Evolutionary conservation across 257 asterid species (phyloP), one percentile per base, ranked within the genome.

Genomic region (Jasminum sambac): DNA sequence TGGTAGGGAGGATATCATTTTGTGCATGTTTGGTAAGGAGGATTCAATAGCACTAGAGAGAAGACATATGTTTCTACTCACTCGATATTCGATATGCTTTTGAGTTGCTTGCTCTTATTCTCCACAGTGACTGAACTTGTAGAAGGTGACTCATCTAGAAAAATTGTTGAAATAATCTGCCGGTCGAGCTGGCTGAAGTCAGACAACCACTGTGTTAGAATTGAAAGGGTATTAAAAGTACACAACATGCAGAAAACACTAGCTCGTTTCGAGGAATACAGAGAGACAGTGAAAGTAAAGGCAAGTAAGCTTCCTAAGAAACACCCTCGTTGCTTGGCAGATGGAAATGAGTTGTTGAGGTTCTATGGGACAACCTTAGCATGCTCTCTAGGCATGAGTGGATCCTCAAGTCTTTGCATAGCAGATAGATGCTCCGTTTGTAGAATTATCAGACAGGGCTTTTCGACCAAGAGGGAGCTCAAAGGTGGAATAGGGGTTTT

Each of bases 301-400:
- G 97, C 97, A 9, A 85, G 90, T 63, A 88, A 86, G 42, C 96
- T 89, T 68, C 82, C 90, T 0, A 92, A 88, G 71, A 92, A 92
- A 38, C 98, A 92, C 67, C 96, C 98, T 11, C 89, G 98, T 4
- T 92, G 98, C 82, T 30, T 90, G 0, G 98, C 97, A 0, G 98
- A 92, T 42, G 98, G 98, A 0, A 92, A 92, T 52, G 98, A 92
- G 67, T 90, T 92, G 17, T 25, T 92, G 43, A 81, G 97, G 73
- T 92, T 92, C 79, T 78, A 85, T 41, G 98, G 93, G 26, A 87
- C 98, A 0, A 82, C 81, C 8, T 77, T 89, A 23, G 81, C 89
- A 0, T 93, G 98, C 82, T 80, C 87, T n/a, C 90, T 93, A 1
- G 96, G 98, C 64, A 66, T 74, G 59, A 86, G 84, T 5, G 96